phyloP scores from a whole-genome alignment of 2,329 filamentous ascomycete genomes.

The Aureobasidium pullulans region DNA sequence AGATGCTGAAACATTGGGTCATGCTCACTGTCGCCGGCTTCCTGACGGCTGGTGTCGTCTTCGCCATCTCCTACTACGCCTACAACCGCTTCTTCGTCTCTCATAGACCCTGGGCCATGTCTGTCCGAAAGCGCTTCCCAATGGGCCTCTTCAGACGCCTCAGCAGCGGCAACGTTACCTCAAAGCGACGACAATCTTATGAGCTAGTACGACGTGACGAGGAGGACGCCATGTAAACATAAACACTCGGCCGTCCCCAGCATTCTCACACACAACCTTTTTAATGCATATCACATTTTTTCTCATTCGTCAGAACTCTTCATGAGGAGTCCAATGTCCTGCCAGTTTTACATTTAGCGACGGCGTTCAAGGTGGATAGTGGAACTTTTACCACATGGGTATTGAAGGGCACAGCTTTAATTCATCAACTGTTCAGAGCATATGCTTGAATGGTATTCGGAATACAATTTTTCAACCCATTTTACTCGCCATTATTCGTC shows the following conservation, averaged over 20 bases:
- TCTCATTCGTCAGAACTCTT: background rate
- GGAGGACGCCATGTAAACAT: background rate
- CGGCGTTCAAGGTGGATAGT: background rate
- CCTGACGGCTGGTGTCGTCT: conserved; percentile 39
- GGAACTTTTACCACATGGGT: too few relatives aligned
- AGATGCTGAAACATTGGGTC: conserved; percentile 46
- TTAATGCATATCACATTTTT: background rate
- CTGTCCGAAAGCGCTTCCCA: conserved; percentile 12
- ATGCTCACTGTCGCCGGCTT: conserved; percentile 48
- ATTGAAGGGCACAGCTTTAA: background rate
- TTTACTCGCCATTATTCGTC: too few relatives aligned
- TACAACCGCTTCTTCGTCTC: conserved; percentile 38
- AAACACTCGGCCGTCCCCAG: background rate
- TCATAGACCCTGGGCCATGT: conserved; percentile 7
- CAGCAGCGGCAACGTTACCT: conserved; percentile 4
- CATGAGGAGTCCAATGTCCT: too few relatives aligned
- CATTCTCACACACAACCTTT: background rate
- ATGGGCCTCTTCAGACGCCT: conserved; percentile 13
- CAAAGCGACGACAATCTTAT: conserved; percentile 16
- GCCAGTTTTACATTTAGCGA: background rate
- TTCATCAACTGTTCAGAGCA: background rate
- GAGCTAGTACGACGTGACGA: conserved; percentile 15
- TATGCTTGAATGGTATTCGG: too few relatives aligned
- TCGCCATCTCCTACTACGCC: conserved; percentile 43
- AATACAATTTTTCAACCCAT: too few relatives aligned